phyloP scores from a whole-genome alignment of 768 basidiomycete species.

The Auricularia cornea region DNA sequence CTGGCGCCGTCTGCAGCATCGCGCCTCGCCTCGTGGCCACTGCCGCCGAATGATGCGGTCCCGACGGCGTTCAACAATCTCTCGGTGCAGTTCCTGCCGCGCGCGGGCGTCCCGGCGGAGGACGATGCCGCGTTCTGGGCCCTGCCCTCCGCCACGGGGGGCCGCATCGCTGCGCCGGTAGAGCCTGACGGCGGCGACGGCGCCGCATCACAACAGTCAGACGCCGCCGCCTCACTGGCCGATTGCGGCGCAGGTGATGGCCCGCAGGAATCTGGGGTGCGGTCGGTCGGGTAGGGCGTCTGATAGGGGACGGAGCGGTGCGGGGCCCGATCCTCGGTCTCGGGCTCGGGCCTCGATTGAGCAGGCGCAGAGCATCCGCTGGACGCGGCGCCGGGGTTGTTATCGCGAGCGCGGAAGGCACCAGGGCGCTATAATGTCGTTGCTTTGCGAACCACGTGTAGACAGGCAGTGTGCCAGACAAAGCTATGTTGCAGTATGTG shows the following conservation, averaged over 20 bases:
- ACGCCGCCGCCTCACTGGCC: slow-evolving; percentile 22
- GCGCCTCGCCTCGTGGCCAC: slow-evolving; percentile 35
- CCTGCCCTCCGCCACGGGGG: slow-evolving; percentile 5
- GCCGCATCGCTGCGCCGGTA: slow-evolving; percentile 5
- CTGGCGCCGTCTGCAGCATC: slow-evolving; percentile 33
- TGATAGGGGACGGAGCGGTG: background rate
- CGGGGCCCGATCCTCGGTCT: background rate
- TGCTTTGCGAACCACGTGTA: no score
- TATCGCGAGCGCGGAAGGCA: background rate
- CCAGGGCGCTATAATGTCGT: no score
- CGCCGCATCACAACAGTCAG: slow-evolving; percentile 21
- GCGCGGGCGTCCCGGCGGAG: slow-evolving; percentile 17
- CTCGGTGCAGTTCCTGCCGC: slow-evolving; percentile 43
- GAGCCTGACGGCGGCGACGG: slow-evolving; percentile 9
- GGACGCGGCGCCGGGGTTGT: background rate
- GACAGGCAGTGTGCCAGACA: no score
- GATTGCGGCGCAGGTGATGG: slow-evolving; percentile 7
- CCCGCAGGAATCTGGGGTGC: background rate
- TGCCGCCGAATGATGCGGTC: slow-evolving; percentile 43
- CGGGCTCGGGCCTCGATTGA: background rate
- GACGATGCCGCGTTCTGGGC: slow-evolving; percentile 23
- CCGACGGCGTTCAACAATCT: slow-evolving; percentile 63
- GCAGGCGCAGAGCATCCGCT: background rate
- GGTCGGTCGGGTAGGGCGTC: background rate
- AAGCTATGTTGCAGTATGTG: no score